Evolutionary conservation across 2,329 filamentous ascomycete species (phyloP).

Genomic region (Falciphora oryzae): DNA sequence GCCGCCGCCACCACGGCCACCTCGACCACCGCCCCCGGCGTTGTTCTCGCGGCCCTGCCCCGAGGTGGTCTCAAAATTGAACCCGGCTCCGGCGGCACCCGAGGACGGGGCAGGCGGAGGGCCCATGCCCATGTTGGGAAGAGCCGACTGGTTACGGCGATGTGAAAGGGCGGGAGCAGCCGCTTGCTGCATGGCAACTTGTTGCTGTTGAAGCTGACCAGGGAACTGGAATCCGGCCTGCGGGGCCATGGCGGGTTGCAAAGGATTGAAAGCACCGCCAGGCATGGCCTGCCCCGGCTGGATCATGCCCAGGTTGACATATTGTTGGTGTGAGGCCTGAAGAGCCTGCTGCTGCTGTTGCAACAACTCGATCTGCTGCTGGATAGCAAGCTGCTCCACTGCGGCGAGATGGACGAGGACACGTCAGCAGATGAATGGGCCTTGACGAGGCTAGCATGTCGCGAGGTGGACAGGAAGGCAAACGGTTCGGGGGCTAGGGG

Average conservation of each 20-base stretch:
- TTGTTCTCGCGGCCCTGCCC: slow-evolving; percentile 60
- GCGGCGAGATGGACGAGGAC: slow-evolving; percentile 15
- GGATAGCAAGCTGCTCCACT: slow-evolving; percentile 98
- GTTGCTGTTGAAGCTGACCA: slow-evolving; percentile 67
- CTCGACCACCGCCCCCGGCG: slow-evolving; percentile 57
- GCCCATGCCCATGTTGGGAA: slow-evolving; percentile 87
- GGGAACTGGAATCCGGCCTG: slow-evolving; percentile 88
- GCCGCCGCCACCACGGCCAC: slow-evolving; percentile 46
- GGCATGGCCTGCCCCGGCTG: slow-evolving; percentile 72
- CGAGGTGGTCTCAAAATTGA: slow-evolving; percentile 67
- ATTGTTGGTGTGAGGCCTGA: slow-evolving; percentile 92
- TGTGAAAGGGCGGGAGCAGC: slow-evolving; percentile 78
- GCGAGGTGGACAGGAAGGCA: slow-evolving; percentile 4
- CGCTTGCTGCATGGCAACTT: slow-evolving; percentile 68
- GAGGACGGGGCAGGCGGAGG: slow-evolving; percentile 88
- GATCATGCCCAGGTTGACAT: slow-evolving; percentile 95
- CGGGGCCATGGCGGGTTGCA: slow-evolving; percentile 73
- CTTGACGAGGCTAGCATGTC: slow-evolving; percentile 9
- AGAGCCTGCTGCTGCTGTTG: slow-evolving; percentile 98
- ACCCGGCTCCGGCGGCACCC: slow-evolving; percentile 71
- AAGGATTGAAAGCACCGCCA: slow-evolving; percentile 65
- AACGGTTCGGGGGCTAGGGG: neutral
- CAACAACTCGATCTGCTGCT: slow-evolving; percentile 95
- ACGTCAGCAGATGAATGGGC: slow-evolving; percentile 15
- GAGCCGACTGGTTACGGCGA: slow-evolving; percentile 95